phyloP scores from a whole-genome alignment of 495 filamentous ascomycete genomes.

The Penicillium silybi region DNA sequence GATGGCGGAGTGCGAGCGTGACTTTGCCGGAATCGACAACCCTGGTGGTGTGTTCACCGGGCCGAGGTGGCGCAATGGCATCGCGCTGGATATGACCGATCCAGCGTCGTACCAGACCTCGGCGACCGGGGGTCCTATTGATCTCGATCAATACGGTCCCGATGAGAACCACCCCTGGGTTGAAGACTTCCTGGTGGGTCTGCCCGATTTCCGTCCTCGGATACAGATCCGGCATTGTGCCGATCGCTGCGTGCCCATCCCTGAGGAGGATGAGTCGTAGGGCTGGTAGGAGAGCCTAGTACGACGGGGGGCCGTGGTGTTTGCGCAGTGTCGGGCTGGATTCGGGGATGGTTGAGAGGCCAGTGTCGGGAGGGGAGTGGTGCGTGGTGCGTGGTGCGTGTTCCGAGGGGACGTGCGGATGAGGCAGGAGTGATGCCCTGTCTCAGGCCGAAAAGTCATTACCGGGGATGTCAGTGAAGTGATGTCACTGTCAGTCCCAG shows the following conservation, averaged over 20 bases:
- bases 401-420: background rate
- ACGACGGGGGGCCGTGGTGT: no score
- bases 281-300: no score
- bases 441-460: no score
- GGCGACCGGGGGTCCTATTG: background rate
- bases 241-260: background rate
- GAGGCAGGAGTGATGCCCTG: no score
- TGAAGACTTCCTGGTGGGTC: background rate
- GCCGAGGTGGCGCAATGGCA: background rate
- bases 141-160: background rate
- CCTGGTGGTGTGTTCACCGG: background rate
- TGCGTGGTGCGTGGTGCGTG: background rate
- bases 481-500: background rate
- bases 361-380: no score
- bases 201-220: background rate
- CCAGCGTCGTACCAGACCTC: background rate
- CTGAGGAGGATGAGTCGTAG: background rate
- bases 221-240: constrained; percentile 1
- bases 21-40: background rate
- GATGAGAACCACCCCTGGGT: constrained; percentile 2
- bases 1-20: background rate
- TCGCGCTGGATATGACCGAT: background rate
- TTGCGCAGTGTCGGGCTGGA: no score
- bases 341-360: background rate
- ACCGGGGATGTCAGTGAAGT: background rate